These are phyloP conservation scores for Aspergillus bombycis DNA, from an alignment of 2,329 filamentous ascomycete genomes.

Conservation along the genomic window DNA sequence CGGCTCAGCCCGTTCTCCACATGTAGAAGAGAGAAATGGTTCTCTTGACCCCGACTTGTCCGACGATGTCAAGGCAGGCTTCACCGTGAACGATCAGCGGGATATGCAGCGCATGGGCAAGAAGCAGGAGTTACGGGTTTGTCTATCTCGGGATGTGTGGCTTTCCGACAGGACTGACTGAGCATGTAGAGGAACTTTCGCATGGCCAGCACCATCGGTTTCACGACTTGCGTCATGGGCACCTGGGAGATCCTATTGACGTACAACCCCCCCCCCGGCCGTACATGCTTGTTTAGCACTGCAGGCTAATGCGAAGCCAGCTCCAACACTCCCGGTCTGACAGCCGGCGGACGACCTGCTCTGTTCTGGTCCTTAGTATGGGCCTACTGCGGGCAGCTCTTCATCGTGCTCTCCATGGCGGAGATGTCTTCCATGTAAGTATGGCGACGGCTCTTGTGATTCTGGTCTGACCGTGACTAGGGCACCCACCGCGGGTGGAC, in stretches of 20 bases:
- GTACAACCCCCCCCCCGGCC: background rate
- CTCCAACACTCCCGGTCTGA: background rate
- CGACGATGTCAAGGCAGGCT: background rate
- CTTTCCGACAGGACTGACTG: background rate
- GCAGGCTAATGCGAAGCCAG: background rate
- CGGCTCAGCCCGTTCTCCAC: background rate
- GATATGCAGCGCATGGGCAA: slow-evolving; percentile 11
- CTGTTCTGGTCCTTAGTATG: slow-evolving; percentile 7
- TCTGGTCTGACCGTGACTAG: background rate
- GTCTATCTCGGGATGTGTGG: background rate
- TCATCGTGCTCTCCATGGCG: slow-evolving; percentile 3
- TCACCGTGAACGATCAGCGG: slow-evolving; percentile 1
- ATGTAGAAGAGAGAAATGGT: background rate
- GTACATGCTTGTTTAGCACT: background rate
- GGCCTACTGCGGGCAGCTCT: background rate
- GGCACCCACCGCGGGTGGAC: slow-evolving; percentile 7
- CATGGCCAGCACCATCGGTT: slow-evolving; percentile 4
- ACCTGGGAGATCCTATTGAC: slow-evolving; percentile 5
- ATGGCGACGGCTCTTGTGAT: background rate
- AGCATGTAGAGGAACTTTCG: slow-evolving; percentile 3
- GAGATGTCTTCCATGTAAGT: slow-evolving; percentile 10
- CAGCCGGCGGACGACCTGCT: background rate
- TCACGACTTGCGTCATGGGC: slow-evolving; percentile 8
- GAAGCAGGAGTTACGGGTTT: slow-evolving; percentile 6
- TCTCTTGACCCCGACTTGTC: background rate